These are phyloP conservation scores for Phoma sp. DNA, from an alignment of 2,329 filamentous ascomycete genomes.

Conservation along the genomic window DNA sequence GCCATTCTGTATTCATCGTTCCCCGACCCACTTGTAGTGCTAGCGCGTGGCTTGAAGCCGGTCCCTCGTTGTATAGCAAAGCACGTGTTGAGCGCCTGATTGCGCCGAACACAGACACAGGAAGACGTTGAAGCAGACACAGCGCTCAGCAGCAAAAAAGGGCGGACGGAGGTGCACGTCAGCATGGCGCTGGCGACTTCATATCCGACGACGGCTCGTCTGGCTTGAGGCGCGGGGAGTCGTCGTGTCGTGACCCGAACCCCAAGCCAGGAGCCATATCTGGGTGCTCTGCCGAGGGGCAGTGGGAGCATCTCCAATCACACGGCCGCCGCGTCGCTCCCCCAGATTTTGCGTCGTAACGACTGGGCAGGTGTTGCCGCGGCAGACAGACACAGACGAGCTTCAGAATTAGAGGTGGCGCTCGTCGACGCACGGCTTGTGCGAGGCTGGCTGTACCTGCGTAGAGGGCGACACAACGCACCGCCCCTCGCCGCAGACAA, in stretches of 20 bases:
- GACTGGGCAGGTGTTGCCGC: slow-evolving; percentile 20
- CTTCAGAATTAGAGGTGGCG: slow-evolving; percentile 31
- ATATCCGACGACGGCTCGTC: slow-evolving; percentile 10
- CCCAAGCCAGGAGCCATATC: neutral
- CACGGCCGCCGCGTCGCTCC: slow-evolving; percentile 17
- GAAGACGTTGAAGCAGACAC: slow-evolving; percentile 2
- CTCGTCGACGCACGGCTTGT: slow-evolving; percentile 21
- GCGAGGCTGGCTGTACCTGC: neutral
- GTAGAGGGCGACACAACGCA: neutral
- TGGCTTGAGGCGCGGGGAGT: slow-evolving; percentile 19
- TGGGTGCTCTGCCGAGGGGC: slow-evolving; percentile 22
- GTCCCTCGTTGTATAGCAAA: slow-evolving; percentile 40
- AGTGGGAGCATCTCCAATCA: slow-evolving; percentile 38
- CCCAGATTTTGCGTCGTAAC: slow-evolving; percentile 29
- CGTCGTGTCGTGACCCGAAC: neutral
- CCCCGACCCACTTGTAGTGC: slow-evolving; percentile 42
- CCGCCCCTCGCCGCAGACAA: neutral
- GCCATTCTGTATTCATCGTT: slow-evolving; percentile 44
- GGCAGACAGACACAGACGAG: slow-evolving; percentile 15
- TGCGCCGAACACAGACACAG: slow-evolving; percentile 23
- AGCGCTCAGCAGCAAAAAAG: slow-evolving; percentile 2
- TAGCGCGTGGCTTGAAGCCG: slow-evolving; percentile 45
- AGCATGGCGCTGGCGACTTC: slow-evolving; percentile 18
- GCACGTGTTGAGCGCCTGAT: slow-evolving; percentile 36
- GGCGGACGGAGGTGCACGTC: neutral